Base-by-base conservation (phyloP, 2,329 filamentous ascomycete genomes). In the Tolypocladium ophioglossoides region DNA sequence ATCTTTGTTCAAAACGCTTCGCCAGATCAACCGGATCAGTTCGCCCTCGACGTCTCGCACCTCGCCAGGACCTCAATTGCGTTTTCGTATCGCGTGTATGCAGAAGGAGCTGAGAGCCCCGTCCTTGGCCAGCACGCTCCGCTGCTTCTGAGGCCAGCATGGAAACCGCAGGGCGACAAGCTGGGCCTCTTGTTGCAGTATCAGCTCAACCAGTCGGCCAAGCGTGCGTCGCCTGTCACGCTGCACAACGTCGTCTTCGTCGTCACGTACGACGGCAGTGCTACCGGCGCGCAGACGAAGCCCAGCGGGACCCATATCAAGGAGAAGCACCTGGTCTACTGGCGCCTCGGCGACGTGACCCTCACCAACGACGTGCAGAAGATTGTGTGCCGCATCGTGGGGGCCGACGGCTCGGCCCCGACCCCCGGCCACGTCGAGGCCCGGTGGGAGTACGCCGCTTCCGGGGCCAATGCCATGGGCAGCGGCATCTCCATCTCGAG, bases 11-110 rank as follows among this genome's bases (percentile, higher is more conserved):
- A 85, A 35, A 86, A 90, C 61, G 76, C 80, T 6, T 71, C 74
- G 1, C 65, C 77, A 1, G 82, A 86, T 11, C 84, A 80, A 55
- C 79, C 86, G 4, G 91, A 95, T 55, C 86, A 92, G 65, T 99
- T 95, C 71, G 81, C 76, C 0, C 74, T 99, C 35, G 82, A 91
- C 57, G 72, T 94, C 8, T 77, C 83, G 16, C 83, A 85, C 65
- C 80, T 96, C 57, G 77, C 84, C 61, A 83, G 85, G 62, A 85
- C 89, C 1, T 80, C 86, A 0, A 84, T 92, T 8, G 92, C 87
- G 9, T 97, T 99, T 74, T 95, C 94, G 56, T 99, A 97, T 70
- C 88, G 91, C 63, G 77, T 96, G 12, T 89, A 94, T 61, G 71
- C 88, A 34, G 84, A 91, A 35, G 76, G 81, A 20, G 63, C 70